Base-by-base conservation (phyloP, 805 yeast genomes). In the Phaffomyces thermotolerans region DNA sequence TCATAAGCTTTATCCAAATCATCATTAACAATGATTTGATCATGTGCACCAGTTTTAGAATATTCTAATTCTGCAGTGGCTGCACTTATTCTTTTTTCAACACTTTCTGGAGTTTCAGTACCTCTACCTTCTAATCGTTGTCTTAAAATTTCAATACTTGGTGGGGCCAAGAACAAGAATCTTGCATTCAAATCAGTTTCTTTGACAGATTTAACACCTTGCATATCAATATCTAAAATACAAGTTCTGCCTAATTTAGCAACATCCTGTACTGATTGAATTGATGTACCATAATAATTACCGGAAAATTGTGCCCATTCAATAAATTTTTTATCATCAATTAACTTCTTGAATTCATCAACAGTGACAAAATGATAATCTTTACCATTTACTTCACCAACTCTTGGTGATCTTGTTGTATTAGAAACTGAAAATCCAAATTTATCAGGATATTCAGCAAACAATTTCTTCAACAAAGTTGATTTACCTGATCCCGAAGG, bases 251-350 rank as follows among this genome's bases (percentile, higher is more conserved):
- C 85, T 47, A 73, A 63, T 41, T 66, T 65, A 29, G 72, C 64
- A 35, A 68, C 73, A 37, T 74, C 70, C 54, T 84, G 75, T 37
- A 93, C 97, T 27, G 96, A 82, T 59, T 79, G 82, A 56, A 88
- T 73, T 38, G 96, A 73, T 40, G 99, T 93, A 46, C 99, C 99
- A 67, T 93, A 93, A 73, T 85, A 90, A 73, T 93, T 93, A 41
- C 98, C 98, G 12, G 96, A 87, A 60, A 93, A 93, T 67, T 89
- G 93, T 5, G 99, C 99, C 93, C 95, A 88, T 68, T 93, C 99
- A 52, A 93, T 81, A 69, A 93, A 93, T 50, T 81, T 84, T 37
- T 77, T 69, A 22, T 80, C 79, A 10, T 72, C 81, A 51, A 93
- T 88, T 65, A 87, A 72, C 53, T 71, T 60, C 66, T 88, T 76